These are phyloP conservation scores for Trifolium pratense DNA, from an alignment of 306 rosid species.

Conservation along the genomic window DNA sequence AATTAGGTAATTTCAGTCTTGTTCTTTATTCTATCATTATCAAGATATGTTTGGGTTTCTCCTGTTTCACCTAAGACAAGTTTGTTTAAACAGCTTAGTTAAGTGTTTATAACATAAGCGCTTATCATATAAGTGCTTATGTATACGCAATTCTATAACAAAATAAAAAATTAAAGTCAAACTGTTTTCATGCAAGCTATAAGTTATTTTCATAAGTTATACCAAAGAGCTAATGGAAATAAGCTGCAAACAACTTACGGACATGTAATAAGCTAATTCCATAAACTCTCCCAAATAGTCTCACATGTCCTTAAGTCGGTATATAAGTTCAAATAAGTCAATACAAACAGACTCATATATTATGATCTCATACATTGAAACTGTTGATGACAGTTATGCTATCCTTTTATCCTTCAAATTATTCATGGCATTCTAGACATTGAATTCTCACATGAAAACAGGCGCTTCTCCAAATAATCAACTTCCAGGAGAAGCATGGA, in stretches of 20 bases:
- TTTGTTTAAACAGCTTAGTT: no score
- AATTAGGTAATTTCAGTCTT: not conserved
- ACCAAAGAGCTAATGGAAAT: not conserved
- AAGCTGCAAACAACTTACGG: not conserved
- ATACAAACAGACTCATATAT: not conserved
- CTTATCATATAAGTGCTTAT: no score
- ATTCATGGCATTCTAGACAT: slow-evolving; percentile 26
- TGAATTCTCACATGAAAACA: slow-evolving; percentile 48
- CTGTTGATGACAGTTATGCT: no score
- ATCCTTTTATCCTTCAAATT: not conserved
- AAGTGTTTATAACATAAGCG: not conserved
- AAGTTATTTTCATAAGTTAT: not conserved
- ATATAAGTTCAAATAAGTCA: not conserved
- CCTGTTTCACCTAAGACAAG: no score
- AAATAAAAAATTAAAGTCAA: no score
- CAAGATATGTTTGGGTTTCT: not conserved
- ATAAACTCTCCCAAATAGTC: not conserved
- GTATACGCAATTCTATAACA: not conserved
- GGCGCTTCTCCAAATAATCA: slow-evolving; percentile 56
- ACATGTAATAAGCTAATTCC: not conserved
- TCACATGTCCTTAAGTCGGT: not conserved
- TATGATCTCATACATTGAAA: not conserved
- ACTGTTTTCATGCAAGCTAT: no score
- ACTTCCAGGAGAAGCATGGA: slow-evolving; percentile 64
- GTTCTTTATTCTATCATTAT: not conserved